A percentile compares a stretch with the other conserved stretches of the same genome.
phyloP scores from a whole-genome alignment of 352 stramenopile species.

The Phytophthora lateralis region DNA sequence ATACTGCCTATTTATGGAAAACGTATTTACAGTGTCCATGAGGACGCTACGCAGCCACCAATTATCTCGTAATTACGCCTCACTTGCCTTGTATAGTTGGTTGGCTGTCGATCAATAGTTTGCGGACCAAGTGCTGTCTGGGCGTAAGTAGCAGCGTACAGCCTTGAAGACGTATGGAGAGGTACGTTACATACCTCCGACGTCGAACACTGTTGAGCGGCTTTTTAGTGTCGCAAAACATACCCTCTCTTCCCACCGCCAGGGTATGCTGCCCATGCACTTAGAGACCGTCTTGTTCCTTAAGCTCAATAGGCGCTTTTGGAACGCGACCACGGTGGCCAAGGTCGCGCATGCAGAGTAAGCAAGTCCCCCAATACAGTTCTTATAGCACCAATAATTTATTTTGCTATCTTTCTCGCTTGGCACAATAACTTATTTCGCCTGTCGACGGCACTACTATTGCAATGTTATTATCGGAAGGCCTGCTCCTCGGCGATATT shows the following conservation, averaged over 20 bases:
- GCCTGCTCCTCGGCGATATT: conserved; percentile 10
- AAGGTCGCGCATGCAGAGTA: conserved; percentile 3
- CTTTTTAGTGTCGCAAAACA: conserved; percentile 5
- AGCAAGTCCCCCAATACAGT: background rate
- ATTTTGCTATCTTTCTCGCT: background rate
- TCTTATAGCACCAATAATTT: background rate
- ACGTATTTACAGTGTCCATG: no score
- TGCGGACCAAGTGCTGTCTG: no score
- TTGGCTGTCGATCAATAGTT: no score
- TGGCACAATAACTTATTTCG: background rate
- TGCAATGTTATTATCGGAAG: background rate
- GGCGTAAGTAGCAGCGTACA: no score
- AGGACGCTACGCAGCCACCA: no score
- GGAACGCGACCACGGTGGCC: background rate
- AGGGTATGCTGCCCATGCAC: background rate
- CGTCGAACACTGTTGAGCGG: conserved; percentile 3
- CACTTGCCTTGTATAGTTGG: no score
- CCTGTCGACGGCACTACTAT: background rate
- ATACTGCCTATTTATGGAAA: no score
- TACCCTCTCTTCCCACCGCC: background rate
- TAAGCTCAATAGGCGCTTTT: conserved; percentile 9
- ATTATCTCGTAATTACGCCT: no score
- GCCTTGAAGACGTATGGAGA: no score
- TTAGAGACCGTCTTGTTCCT: conserved; percentile 7
- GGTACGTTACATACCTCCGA: conserved; percentile 10